These are phyloP conservation scores for Geosmithia morbida DNA, from an alignment of 2,329 filamentous ascomycete genomes.

Conservation along the genomic window DNA sequence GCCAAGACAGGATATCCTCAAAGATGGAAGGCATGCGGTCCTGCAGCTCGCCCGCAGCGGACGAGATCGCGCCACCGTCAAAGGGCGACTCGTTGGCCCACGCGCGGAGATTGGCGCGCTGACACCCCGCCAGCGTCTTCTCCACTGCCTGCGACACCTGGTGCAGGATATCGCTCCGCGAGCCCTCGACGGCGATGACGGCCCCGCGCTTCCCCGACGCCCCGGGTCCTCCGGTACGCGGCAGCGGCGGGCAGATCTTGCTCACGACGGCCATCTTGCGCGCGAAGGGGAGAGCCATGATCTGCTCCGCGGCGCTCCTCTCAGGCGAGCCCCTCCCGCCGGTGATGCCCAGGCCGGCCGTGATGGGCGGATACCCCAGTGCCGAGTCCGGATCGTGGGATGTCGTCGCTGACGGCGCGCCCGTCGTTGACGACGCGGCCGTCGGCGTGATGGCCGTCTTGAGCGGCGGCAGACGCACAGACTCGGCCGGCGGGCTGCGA, in stretches of 20 bases:
- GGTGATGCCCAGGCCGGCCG: not conserved
- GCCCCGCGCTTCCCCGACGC: slow-evolving; percentile 42
- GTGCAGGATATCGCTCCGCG: slow-evolving; percentile 33
- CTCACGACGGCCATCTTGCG: slow-evolving; percentile 66
- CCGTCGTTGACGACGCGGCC: slow-evolving; percentile 10
- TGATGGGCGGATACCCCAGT: slow-evolving; percentile 1
- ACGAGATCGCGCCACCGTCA: not conserved
- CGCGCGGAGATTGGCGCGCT: slow-evolving; percentile 24
- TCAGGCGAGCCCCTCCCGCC: slow-evolving; percentile 1
- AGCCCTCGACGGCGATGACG: slow-evolving; percentile 72
- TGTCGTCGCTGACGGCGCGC: slow-evolving; percentile 6
- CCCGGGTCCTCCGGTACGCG: slow-evolving; percentile 6
- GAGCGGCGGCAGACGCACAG: slow-evolving; percentile 35
- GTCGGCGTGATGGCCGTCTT: slow-evolving; percentile 26
- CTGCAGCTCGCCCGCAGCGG: slow-evolving; percentile 9
- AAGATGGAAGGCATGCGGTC: slow-evolving; percentile 46
- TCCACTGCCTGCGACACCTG: slow-evolving; percentile 52
- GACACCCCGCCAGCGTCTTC: slow-evolving; percentile 36
- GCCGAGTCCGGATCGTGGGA: slow-evolving; percentile 8
- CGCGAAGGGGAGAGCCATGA: slow-evolving; percentile 60
- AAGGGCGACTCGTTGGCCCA: slow-evolving; percentile 23
- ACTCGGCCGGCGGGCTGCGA: slow-evolving; percentile 16
- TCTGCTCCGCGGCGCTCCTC: slow-evolving; percentile 31
- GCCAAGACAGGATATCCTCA: slow-evolving; percentile 57
- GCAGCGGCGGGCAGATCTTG: slow-evolving; percentile 58